A percentile compares a stretch with the other conserved stretches of the same genome.
Conservation (phyloP, 805 yeast genomes). For the Myxozyma neotropica region DNA sequence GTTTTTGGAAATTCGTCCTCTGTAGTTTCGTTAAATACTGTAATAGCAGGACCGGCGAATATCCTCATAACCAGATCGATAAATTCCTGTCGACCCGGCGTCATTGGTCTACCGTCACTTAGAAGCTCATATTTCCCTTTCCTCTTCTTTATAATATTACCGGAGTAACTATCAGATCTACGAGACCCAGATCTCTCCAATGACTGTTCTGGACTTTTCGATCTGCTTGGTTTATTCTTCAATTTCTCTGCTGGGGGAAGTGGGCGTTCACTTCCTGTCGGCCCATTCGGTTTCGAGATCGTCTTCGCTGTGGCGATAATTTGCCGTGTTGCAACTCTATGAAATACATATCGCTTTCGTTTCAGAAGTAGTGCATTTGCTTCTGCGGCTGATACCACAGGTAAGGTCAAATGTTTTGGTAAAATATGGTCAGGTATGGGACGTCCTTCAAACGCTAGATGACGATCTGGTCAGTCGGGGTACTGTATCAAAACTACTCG, state of each 20-base stretch:
- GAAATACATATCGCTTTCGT: neutral
- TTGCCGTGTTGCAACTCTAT: neutral
- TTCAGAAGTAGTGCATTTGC: neutral
- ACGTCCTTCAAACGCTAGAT: neutral
- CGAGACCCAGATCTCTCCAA: neutral
- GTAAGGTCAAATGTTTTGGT: neutral
- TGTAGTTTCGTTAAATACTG: conserved; percentile 6
- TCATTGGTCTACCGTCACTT: neutral
- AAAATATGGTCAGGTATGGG: neutral
- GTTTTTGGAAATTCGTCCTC: conserved; percentile 4
- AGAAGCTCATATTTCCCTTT: neutral
- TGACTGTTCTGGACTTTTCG: neutral
- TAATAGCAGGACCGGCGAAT: conserved; percentile 11
- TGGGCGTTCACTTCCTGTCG: neutral
- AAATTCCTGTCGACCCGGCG: conserved; percentile 5
- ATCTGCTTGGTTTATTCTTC: neutral
- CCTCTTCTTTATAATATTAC: neutral
- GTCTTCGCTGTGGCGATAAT: neutral
- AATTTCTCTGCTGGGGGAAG: neutral
- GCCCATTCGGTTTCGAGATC: neutral
- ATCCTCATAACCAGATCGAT: neutral
- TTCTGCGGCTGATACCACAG: neutral
- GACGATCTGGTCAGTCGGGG: neutral
- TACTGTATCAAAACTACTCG: neutral
- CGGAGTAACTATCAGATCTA: neutral